Evolutionary conservation across 192 early-diverging fungal genomes (phyloP).

Genomic region (Backusella sp.): DNA sequence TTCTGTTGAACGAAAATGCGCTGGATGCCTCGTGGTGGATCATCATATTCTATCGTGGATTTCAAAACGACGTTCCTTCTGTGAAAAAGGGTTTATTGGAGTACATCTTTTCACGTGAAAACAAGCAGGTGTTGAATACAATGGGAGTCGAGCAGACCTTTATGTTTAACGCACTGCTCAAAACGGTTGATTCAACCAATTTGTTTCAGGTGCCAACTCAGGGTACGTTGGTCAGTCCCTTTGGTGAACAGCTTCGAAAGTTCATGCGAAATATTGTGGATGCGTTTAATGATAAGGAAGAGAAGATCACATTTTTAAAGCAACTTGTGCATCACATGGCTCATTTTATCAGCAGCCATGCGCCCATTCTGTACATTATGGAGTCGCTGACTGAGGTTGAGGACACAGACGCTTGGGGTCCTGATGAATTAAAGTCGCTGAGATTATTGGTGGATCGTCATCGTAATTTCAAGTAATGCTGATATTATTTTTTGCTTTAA

Average conservation of each 20-base stretch:
- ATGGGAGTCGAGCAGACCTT: constrained; percentile 24
- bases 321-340: constrained; percentile 35
- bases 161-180: constrained; percentile 25
- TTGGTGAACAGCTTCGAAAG: constrained; percentile 24
- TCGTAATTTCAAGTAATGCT: constrained; percentile 24
- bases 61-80: constrained; percentile 25
- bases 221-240: constrained; percentile 29
- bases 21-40: constrained; percentile 36
- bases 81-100: constrained; percentile 28
- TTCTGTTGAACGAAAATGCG: constrained; percentile 11
- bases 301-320: constrained; percentile 22
- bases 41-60: constrained; percentile 30
- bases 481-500: background rate
- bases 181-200: constrained; percentile 22
- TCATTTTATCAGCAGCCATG: constrained; percentile 24
- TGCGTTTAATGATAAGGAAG: constrained; percentile 16
- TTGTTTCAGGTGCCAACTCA: constrained; percentile 25
- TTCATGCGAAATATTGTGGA: constrained; percentile 23
- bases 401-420: constrained; percentile 18
- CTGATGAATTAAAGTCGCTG: constrained; percentile 34
- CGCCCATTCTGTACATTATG: constrained; percentile 27
- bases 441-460: constrained; percentile 31
- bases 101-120: constrained; percentile 23
- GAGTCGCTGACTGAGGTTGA: constrained; percentile 25
- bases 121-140: constrained; percentile 10